phyloP scores from a whole-genome alignment of 306 rosid genomes.

The Dalbergia cultrata region DNA sequence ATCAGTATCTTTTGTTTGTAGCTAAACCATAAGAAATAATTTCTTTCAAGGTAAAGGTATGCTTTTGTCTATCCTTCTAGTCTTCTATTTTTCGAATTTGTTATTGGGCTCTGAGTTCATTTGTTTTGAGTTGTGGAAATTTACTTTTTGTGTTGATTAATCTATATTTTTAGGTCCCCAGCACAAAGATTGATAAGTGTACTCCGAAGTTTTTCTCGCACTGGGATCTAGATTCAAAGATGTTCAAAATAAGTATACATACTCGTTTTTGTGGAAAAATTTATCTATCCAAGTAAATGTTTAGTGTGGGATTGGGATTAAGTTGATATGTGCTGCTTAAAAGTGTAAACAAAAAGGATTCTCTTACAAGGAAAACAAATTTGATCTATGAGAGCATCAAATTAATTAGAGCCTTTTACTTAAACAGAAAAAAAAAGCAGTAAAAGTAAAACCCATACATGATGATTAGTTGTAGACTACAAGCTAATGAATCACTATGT shows the following conservation, averaged over 20 bases:
- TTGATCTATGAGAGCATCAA: neutral
- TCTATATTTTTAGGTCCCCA: conserved; percentile 78
- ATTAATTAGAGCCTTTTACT: neutral
- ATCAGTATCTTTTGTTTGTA: conserved; percentile 85
- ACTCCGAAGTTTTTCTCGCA: conserved; percentile 96
- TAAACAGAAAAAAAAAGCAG: no score
- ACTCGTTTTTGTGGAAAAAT: conserved; percentile 23
- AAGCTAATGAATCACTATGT: neutral
- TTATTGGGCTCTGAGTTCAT: neutral
- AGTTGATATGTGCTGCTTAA: conserved; percentile 29
- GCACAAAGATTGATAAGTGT: conserved; percentile 91
- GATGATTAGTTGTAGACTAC: conserved; percentile 7
- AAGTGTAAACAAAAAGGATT: neutral
- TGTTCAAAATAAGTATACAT: conserved; percentile 81
- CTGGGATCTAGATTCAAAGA: conserved; percentile 98
- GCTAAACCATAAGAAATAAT: conserved; percentile 96
- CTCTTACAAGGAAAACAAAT: neutral
- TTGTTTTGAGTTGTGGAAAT: neutral
- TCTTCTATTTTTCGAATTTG: neutral
- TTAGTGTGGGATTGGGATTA: conserved; percentile 18
- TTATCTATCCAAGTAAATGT: neutral
- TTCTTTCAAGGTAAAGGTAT: conserved; percentile 80
- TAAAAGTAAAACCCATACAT: no score
- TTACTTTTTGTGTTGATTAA: conserved; percentile 19
- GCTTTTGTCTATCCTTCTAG: neutral